These are phyloP conservation scores for Fusarium annulatum DNA, from an alignment of 2,329 filamentous ascomycete genomes.

Conservation along the genomic window DNA sequence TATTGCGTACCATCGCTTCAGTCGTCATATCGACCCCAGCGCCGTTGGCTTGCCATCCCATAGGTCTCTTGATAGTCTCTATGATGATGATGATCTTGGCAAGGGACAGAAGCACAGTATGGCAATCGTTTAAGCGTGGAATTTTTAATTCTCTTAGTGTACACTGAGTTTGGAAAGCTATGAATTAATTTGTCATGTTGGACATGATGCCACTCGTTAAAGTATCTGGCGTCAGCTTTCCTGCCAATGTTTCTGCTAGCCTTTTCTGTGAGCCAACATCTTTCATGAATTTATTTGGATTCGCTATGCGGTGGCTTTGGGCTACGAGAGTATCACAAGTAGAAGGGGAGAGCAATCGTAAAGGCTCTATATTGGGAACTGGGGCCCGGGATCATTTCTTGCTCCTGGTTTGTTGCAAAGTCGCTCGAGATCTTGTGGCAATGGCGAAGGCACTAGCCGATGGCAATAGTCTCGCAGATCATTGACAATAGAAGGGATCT, in stretches of 20 bases:
- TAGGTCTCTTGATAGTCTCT: background rate
- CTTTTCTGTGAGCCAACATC: background rate
- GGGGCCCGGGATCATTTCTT: background rate
- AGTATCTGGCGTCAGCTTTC: background rate
- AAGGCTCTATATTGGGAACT: no score
- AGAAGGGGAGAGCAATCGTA: background rate
- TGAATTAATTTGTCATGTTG: background rate
- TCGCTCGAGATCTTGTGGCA: background rate
- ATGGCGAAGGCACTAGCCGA: background rate
- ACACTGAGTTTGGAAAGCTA: background rate
- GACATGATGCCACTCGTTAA: background rate
- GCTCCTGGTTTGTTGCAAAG: background rate
- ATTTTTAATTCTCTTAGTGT: background rate
- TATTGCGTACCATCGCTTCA: slow-evolving; percentile 28
- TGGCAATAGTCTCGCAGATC: no score
- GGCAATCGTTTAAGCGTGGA: background rate
- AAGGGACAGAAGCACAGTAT: background rate
- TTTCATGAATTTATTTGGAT: background rate
- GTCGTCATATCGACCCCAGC: background rate
- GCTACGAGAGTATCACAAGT: background rate
- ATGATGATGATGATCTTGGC: background rate
- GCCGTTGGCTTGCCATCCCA: background rate
- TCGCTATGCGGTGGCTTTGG: accelerated
- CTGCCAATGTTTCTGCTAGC: background rate
- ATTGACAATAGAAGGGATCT: background rate